Evolutionary conservation across 129 eudicot species (phyloP).

Genomic region (Arctium minus): DNA sequence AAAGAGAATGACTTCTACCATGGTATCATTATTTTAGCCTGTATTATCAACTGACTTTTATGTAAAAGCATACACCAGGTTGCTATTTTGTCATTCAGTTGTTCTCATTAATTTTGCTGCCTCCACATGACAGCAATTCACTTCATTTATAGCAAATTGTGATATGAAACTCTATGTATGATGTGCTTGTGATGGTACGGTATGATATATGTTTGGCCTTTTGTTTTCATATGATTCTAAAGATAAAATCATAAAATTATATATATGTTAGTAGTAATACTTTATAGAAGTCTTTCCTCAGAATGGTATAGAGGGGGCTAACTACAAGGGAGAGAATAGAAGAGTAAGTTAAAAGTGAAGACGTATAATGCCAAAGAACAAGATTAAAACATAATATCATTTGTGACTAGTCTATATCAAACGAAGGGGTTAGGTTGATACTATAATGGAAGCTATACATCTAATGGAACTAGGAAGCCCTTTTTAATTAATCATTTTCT

Average conservation of each 20-base stretch:
- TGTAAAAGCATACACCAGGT: neutral
- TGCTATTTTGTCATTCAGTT: neutral
- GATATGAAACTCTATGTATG: neutral
- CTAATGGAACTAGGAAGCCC: neutral
- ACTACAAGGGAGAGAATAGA: neutral
- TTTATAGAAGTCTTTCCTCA: neutral
- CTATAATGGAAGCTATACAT: neutral
- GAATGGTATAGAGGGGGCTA: neutral
- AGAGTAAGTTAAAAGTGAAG: neutral
- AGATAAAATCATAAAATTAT: neutral
- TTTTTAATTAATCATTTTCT: neutral
- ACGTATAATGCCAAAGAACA: neutral
- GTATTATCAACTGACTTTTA: neutral
- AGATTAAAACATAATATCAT: neutral
- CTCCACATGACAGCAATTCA: neutral
- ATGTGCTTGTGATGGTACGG: neutral
- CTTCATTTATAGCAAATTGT: conserved; percentile 7
- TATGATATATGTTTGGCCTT: neutral
- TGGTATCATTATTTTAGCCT: conserved; percentile 30
- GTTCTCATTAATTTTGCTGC: neutral
- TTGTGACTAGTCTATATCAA: neutral
- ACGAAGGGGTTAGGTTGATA: neutral
- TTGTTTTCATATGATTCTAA: neutral
- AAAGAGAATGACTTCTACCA: conserved; percentile 49
- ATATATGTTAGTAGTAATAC: neutral